Evolutionary conservation across 2,329 filamentous ascomycete genomes (phyloP).

Genomic region (Meredithiella fracta): DNA sequence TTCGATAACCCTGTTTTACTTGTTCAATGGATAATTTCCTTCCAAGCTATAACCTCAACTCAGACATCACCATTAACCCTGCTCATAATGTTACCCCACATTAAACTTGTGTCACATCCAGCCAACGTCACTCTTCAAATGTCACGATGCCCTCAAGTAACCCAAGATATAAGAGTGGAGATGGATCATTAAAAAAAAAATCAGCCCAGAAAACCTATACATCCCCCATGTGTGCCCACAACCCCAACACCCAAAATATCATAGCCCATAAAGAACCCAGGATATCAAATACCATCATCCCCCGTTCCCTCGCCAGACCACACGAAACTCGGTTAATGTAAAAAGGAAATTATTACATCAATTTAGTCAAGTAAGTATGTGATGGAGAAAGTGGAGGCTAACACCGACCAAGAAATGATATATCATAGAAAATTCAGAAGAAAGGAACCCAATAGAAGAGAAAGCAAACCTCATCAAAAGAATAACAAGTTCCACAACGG

Average conservation of each 20-base stretch:
- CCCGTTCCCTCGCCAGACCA: too few species aligned
- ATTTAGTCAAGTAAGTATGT: slow-evolving; percentile 12
- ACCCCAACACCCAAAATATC: background rate
- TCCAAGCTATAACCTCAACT: too few species aligned
- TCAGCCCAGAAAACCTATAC: background rate
- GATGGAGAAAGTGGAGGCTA: background rate
- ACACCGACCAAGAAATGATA: background rate
- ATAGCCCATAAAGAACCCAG: background rate
- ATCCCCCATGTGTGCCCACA: background rate
- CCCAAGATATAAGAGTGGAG: too few species aligned
- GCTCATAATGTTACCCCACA: too few species aligned
- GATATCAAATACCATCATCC: background rate
- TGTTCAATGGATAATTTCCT: too few species aligned
- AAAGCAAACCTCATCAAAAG: slow-evolving; percentile 2
- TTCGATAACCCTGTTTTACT: too few species aligned
- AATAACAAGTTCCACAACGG: background rate
- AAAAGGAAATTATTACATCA: background rate
- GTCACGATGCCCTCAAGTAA: too few species aligned
- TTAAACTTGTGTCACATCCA: too few species aligned
- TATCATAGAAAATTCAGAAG: background rate
- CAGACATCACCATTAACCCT: too few species aligned
- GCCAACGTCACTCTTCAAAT: too few species aligned
- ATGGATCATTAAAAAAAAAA: too few species aligned
- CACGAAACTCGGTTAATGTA: background rate
- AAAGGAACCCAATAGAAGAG: background rate